Evolutionary conservation across 805 yeast genomes (phyloP).

Genomic region (Sungouiella blattae): DNA sequence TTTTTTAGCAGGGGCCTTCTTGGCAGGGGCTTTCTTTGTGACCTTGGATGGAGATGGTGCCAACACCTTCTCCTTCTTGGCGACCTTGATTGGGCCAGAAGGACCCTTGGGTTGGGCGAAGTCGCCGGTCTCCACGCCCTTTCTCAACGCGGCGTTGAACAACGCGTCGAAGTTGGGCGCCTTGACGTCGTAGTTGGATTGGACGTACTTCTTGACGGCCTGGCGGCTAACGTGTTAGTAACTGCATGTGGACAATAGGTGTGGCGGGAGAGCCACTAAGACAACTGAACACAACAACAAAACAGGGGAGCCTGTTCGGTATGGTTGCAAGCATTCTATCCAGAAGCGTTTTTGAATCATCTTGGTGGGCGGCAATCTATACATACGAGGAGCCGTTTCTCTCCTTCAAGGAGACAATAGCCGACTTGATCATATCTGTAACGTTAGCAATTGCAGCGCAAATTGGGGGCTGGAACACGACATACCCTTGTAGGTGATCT

Average conservation of each 20-base stretch:
- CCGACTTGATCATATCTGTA: conserved; percentile 66
- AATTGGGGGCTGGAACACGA: not conserved
- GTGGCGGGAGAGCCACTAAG: conserved; percentile 1
- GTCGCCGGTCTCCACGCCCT: conserved; percentile 74
- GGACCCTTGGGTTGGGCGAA: conserved; percentile 87
- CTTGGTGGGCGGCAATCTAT: not conserved
- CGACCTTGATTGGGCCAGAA: conserved; percentile 76
- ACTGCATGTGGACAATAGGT: no score
- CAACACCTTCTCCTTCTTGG: conserved; percentile 35
- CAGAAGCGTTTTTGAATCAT: no score
- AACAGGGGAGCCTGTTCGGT: not conserved
- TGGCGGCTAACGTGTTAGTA: conserved; percentile 58
- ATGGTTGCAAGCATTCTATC: not conserved
- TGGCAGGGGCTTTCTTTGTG: conserved; percentile 2
- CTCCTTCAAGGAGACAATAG: conserved; percentile 67
- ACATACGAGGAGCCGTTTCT: conserved; percentile 75
- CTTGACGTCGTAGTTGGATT: conserved; percentile 54
- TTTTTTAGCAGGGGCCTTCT: not conserved
- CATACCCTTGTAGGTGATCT: conserved; percentile 16
- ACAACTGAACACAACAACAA: conserved; percentile 1
- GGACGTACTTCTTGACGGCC: conserved; percentile 80
- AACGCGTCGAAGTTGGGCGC: conserved; percentile 68
- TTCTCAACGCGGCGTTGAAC: conserved; percentile 75
- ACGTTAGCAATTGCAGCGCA: not conserved
- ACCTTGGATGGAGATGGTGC: conserved; percentile 2